A percentile compares a stretch with the other conserved stretches of the same genome.
These are phyloP conservation scores for Babesia sp. DNA, from an alignment of 169 alveolate species.

Conservation along the genomic window DNA sequence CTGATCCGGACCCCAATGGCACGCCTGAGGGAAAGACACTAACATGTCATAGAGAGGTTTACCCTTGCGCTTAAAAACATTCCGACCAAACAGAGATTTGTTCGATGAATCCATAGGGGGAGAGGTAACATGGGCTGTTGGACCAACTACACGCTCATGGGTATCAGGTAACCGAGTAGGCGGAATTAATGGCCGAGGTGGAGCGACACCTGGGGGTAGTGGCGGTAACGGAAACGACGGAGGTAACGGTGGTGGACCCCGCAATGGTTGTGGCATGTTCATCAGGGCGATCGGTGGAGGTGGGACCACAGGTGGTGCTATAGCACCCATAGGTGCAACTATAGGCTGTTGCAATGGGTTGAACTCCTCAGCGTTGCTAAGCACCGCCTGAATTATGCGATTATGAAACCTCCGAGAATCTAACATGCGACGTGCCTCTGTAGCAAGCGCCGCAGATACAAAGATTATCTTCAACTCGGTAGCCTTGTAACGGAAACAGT, in stretches of 20 bases:
- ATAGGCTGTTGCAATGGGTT: neutral
- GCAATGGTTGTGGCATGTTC: neutral
- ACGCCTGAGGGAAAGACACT: neutral
- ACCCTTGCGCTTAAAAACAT: constrained; percentile 36
- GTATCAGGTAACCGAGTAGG: constrained; percentile 6
- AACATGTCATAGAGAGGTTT: constrained; percentile 29
- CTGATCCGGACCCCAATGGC: constrained; percentile 41
- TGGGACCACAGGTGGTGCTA: neutral
- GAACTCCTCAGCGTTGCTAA: constrained; percentile 5
- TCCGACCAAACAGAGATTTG: constrained; percentile 20
- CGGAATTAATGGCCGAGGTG: constrained; percentile 8
- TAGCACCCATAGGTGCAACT: neutral
- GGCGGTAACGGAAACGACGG: constrained; percentile 24
- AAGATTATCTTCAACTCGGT: constrained; percentile 51
- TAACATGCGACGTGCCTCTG: constrained; percentile 42
- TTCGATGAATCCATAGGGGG: neutral
- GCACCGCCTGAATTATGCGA: constrained; percentile 60
- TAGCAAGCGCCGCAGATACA: constrained; percentile 33
- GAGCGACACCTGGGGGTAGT: constrained; percentile 5
- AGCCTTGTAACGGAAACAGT: neutral
- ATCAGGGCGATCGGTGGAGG: neutral
- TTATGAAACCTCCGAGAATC: constrained; percentile 41
- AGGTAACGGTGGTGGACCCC: neutral
- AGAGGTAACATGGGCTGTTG: neutral
- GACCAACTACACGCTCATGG: neutral